Conservation (phyloP, 2,329 filamentous ascomycete species). For the Conoideocrella luteorostrata region DNA sequence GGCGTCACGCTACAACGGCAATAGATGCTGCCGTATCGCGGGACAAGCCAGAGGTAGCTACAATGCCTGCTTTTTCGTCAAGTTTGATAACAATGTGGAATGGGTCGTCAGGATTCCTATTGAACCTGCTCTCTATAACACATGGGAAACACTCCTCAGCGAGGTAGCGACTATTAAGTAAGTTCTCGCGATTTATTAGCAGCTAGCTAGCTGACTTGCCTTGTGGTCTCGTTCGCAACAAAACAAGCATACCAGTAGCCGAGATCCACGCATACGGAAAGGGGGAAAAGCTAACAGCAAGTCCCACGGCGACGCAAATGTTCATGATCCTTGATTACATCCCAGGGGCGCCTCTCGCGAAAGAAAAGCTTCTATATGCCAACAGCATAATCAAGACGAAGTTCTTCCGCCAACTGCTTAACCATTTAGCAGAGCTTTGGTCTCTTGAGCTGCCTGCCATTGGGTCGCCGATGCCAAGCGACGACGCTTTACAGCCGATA, state of each 20-base stretch:
- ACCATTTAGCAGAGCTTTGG: background rate
- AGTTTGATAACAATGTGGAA: slow-evolving; percentile 5
- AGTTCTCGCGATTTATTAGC: slow-evolving; percentile 6
- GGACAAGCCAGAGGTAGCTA: slow-evolving; percentile 15
- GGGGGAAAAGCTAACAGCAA: slow-evolving; percentile 6
- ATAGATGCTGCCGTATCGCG: slow-evolving; percentile 12
- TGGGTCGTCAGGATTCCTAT: slow-evolving; percentile 4
- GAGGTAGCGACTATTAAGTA: slow-evolving; percentile 1
- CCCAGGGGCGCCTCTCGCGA: slow-evolving; percentile 6
- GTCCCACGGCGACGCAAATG: slow-evolving; percentile 3
- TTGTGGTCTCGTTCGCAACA: slow-evolving; percentile 9
- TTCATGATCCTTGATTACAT: slow-evolving; percentile 3
- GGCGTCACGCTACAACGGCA: slow-evolving; percentile 15
- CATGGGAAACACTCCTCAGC: slow-evolving; percentile 1
- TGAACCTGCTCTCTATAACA: slow-evolving; percentile 2
- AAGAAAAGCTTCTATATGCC: slow-evolving; percentile 10
- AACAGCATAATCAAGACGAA: slow-evolving; percentile 8
- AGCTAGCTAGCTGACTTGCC: background rate
- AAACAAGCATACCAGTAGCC: slow-evolving; percentile 18
- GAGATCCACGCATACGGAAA: slow-evolving; percentile 14
- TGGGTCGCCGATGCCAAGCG: background rate
- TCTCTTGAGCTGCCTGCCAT: slow-evolving; percentile 3
- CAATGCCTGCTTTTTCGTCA: slow-evolving; percentile 18
- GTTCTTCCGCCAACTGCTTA: slow-evolving; percentile 17
- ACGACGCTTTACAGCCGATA: background rate